phyloP scores from a whole-genome alignment of 2,329 filamentous ascomycete species.

The Epichloe hybrida region DNA sequence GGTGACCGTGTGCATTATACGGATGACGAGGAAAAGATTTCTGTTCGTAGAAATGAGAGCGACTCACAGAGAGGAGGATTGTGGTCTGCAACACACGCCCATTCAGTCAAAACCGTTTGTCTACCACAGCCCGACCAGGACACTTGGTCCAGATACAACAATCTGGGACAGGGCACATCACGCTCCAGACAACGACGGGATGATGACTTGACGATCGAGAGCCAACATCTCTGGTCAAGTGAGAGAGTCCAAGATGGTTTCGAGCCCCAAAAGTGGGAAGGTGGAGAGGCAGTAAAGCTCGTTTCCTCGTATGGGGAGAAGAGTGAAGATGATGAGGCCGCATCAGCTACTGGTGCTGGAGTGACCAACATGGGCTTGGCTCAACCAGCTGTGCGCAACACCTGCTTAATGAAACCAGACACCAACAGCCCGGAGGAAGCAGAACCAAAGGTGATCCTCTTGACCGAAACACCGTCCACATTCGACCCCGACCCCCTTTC shows the following conservation, averaged over 20 bases:
- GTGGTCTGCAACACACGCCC: not conserved
- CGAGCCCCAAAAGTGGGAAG: not conserved
- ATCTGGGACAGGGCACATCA: not conserved
- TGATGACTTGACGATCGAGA: not conserved
- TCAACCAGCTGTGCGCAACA: no score
- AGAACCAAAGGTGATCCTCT: not conserved
- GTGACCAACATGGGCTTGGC: no score
- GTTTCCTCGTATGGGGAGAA: not conserved
- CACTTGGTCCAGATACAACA: not conserved
- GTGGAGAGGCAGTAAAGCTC: not conserved
- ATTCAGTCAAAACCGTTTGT: slow-evolving; percentile 2
- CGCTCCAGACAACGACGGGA: not conserved
- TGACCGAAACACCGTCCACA: not conserved
- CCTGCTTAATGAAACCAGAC: not conserved
- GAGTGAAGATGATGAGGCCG: not conserved
- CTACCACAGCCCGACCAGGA: slow-evolving; percentile 19
- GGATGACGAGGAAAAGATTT: not conserved
- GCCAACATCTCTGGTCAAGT: not conserved
- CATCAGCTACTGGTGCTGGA: no score
- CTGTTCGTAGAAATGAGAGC: not conserved
- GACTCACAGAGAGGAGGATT: not conserved
- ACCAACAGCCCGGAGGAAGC: not conserved
- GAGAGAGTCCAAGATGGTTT: slow-evolving; percentile 2
- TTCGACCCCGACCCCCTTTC: not conserved
- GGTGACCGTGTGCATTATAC: not conserved